phyloP scores from a whole-genome alignment of 140 eudicot genomes.

The Senecio squalidus region DNA sequence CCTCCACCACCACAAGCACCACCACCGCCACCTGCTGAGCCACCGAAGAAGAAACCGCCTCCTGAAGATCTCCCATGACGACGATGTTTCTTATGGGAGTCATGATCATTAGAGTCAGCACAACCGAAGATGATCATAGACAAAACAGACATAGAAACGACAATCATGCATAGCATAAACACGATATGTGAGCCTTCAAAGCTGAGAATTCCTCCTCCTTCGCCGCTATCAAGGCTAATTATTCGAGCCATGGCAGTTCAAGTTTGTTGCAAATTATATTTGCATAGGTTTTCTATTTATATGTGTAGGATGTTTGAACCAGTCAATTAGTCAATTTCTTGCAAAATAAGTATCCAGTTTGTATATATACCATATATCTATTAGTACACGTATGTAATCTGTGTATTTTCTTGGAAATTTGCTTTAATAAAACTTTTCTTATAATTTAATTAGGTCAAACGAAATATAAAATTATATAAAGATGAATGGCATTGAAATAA shows the following conservation, averaged over 20 bases:
- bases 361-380: neutral
- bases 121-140: slow-evolving; percentile 36
- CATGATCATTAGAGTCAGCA: neutral
- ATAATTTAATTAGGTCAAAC: no score
- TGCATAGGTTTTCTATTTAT: neutral
- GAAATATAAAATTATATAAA: no score
- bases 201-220: neutral
- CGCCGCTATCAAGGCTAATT: neutral
- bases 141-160: slow-evolving; percentile 23
- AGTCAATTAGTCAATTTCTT: neutral
- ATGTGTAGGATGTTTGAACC: neutral
- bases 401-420: neutral
- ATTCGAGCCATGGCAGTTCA: neutral
- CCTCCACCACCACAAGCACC: neutral
- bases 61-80: neutral
- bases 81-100: neutral
- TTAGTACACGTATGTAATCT: neutral
- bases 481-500: no score
- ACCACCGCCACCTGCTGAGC: neutral
- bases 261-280: neutral
- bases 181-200: slow-evolving; percentile 24
- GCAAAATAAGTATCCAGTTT: no score
- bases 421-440: no score
- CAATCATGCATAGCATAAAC: slow-evolving; percentile 24
- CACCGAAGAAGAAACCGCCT: neutral